Evolutionary conservation across 495 filamentous ascomycete species (phyloP).

Genomic region (Tuber brumale): DNA sequence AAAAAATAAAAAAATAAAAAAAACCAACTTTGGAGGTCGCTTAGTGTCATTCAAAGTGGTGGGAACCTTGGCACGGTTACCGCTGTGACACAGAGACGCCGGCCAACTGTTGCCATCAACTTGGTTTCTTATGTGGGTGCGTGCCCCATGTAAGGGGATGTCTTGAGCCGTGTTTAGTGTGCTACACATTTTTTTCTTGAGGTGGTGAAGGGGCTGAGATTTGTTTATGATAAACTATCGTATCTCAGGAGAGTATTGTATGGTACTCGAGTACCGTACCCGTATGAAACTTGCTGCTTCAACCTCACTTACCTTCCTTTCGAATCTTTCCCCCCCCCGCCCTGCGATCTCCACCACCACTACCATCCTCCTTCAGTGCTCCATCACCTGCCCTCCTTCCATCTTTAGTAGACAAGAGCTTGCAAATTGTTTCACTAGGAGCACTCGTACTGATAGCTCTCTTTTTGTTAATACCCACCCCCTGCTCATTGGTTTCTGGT

Average conservation of each 20-base stretch:
- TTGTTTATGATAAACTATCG: neutral
- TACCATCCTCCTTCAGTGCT: neutral
- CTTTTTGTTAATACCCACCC: neutral
- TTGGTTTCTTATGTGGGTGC: neutral
- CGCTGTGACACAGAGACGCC: neutral
- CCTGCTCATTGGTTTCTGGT: neutral
- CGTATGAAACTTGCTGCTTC: too few species aligned
- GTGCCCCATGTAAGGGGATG: neutral
- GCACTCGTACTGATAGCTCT: neutral
- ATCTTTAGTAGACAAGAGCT: neutral
- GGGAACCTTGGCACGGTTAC: too few species aligned
- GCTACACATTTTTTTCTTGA: neutral
- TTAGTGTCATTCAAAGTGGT: too few species aligned
- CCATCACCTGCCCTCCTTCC: neutral
- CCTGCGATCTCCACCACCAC: neutral
- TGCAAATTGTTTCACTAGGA: neutral
- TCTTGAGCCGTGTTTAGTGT: neutral
- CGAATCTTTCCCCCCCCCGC: neutral
- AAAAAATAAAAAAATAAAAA: too few species aligned
- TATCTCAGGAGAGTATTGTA: neutral
- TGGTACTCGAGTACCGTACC: too few species aligned
- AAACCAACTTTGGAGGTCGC: too few species aligned
- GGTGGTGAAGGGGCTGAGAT: conserved; percentile 2
- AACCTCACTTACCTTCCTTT: neutral
- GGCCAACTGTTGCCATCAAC: neutral